Evolutionary conservation across 345 rosid species (phyloP).

Genomic region (Lepidium aucheri): DNA sequence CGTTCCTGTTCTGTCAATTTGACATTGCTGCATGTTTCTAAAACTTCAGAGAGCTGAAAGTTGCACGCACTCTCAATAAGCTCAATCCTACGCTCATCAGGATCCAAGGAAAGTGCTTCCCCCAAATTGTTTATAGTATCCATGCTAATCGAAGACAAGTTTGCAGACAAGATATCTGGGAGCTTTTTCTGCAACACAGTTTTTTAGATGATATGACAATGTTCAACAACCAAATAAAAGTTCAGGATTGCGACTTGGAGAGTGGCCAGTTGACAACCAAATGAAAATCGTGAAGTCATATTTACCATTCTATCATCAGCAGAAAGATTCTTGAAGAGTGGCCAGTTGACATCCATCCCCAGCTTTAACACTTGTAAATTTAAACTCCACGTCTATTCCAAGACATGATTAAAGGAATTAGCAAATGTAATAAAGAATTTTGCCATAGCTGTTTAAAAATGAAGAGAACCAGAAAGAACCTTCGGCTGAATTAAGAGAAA

Average conservation of each 20-base stretch:
- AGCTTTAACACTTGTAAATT: conserved; percentile 52
- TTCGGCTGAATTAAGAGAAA: conserved; percentile 60
- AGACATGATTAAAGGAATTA: conserved; percentile 10
- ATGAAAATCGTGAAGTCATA: not conserved
- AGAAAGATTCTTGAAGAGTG: conserved; percentile 52
- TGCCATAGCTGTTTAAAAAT: not conserved
- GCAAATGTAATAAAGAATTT: not conserved
- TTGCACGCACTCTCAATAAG: conserved; percentile 40
- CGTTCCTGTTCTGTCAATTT: conserved; percentile 25
- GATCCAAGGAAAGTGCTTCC: conserved; percentile 35
- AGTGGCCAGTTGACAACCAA: too few species aligned
- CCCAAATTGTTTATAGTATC: conserved; percentile 50
- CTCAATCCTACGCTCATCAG: conserved; percentile 46
- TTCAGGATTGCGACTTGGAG: not conserved
- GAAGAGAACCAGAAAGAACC: conserved; percentile 36
- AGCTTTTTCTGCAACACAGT: conserved; percentile 24
- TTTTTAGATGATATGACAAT: conserved; percentile 5
- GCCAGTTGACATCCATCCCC: conserved; percentile 55
- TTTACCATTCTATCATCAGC: conserved; percentile 45
- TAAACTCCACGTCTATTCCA: conserved; percentile 55
- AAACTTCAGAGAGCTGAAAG: conserved; percentile 35
- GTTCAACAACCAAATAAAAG: not conserved
- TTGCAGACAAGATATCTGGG: conserved; percentile 46
- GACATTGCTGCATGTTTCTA: conserved; percentile 18
- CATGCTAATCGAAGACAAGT: conserved; percentile 39